Base-by-base conservation (phyloP, 176 grass and related monocot genomes). In the Canna indica region DNA sequence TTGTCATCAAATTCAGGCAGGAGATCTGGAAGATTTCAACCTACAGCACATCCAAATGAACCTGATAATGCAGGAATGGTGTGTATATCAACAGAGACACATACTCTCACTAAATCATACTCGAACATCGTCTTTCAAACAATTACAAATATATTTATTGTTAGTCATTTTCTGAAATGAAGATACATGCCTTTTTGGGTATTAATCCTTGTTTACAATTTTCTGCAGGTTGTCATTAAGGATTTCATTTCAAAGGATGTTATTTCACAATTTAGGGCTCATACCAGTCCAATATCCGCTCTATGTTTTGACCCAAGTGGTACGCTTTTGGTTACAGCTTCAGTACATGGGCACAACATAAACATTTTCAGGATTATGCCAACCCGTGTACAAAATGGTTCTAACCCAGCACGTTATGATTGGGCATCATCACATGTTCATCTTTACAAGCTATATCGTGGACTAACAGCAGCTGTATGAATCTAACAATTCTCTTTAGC, bases 11-110 rank as follows among this genome's bases (percentile, higher is more conserved):
- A 83, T 59, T 86, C 90, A 77, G 78, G 86, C 75, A 85, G 95
- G 70, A 90, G 90, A 80, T 67, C 81, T 47, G 87, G 84, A 53
- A 99, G 83, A 83, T 64, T 88, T 68, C 84, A 90, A 59, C 87
- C 84, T 30, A 83, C 74, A 67, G 84, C 87, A 59, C 87, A 93
- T 84, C 90, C 82, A 28, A 69, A 78, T 62, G 95, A 99, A 88
- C 82, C 85, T 88, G 90, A 99, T 53, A 94, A 94, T 77, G 80
- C 82, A 63, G 95, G 95, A 99, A 93, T 87, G 89, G 95, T 99
- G 64, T 73, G 90, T 84, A 57, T 68, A 52, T 64, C 24, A 11
- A 11, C 20, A 25, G 33, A 50, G 14, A 4, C 31, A 18, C 33
- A 65, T 29, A 38, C 27, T 11, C 27, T 11, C 0, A 12, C 18